phyloP scores from a whole-genome alignment of 352 stramenopile genomes.

The Phytophthora litchii region DNA sequence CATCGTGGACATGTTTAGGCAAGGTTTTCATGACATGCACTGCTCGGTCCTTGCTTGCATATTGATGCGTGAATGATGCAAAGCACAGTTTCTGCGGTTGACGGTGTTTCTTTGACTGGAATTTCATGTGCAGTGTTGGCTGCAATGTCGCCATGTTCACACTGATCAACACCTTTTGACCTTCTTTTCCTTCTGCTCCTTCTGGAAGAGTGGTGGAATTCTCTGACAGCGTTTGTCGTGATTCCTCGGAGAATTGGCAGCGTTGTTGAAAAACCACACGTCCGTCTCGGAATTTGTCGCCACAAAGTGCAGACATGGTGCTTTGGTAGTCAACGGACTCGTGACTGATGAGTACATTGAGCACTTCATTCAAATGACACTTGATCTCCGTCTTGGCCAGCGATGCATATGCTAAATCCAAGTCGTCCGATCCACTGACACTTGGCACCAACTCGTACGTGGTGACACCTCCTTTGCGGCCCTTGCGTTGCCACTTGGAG shows the following conservation, averaged over 20 bases:
- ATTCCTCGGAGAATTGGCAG: conserved; percentile 38
- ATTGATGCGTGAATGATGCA: conserved; percentile 51
- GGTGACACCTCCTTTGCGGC: conserved; percentile 44
- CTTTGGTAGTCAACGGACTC: conserved; percentile 45
- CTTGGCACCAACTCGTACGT: conserved; percentile 43
- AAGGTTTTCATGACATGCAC: conserved; percentile 72
- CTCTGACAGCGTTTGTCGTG: conserved; percentile 27
- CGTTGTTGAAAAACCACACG: conserved; percentile 47
- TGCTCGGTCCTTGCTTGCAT: conserved; percentile 47
- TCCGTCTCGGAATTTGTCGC: conserved; percentile 44
- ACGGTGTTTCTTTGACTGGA: conserved; percentile 38
- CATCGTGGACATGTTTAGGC: conserved; percentile 57
- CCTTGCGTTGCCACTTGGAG: conserved; percentile 38
- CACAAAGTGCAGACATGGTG: conserved; percentile 45
- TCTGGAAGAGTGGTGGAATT: conserved; percentile 3
- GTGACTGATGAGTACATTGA: conserved; percentile 34
- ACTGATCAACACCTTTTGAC: conserved; percentile 35
- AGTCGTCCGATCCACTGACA: conserved; percentile 30
- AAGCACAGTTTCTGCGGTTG: conserved; percentile 51
- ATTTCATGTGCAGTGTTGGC: conserved; percentile 31
- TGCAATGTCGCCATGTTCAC: conserved; percentile 41
- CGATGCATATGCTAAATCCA: conserved; percentile 50
- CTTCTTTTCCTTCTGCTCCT: conserved; percentile 3
- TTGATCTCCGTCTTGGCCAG: conserved; percentile 52
- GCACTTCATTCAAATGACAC: conserved; percentile 58